Conservation (phyloP, 768 basidiomycete species). For the Mycena haematopus region DNA sequence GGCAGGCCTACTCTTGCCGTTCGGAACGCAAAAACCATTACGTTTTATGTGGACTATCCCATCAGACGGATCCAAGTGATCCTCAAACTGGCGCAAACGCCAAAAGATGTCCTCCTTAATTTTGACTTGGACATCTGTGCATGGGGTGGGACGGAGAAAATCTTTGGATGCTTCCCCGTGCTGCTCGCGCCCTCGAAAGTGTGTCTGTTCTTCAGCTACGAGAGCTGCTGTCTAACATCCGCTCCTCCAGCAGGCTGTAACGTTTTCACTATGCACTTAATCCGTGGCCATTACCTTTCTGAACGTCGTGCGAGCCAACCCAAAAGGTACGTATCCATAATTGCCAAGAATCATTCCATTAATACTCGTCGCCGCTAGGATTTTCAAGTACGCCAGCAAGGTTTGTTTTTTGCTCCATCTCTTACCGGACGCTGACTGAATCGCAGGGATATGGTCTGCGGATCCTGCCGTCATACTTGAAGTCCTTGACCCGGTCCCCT, state of each 20-base stretch:
- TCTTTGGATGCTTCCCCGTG: constrained; percentile 21
- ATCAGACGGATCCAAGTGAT: constrained; percentile 4
- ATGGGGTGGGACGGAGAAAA: constrained; percentile 11
- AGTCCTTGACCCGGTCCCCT: background rate
- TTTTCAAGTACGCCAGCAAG: constrained; percentile 15
- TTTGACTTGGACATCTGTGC: constrained; percentile 20
- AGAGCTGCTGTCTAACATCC: too few species aligned
- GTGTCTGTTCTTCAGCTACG: background rate
- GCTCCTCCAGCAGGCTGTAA: too few species aligned
- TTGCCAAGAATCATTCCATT: too few species aligned
- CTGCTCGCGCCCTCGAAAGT: constrained; percentile 20
- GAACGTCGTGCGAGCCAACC: constrained; percentile 1
- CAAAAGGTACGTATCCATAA: background rate
- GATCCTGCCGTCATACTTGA: background rate
- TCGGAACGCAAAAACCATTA: background rate
- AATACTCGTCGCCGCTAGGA: background rate
- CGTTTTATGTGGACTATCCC: constrained; percentile 11
- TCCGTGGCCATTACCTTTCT: constrained; percentile 2
- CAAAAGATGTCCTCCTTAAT: background rate
- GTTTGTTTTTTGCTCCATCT: background rate
- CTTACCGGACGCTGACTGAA: background rate
- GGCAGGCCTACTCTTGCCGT: background rate
- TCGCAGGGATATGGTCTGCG: background rate
- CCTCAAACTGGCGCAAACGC: background rate
- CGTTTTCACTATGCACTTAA: constrained; percentile 2